phyloP scores from a whole-genome alignment of 345 rosid species.

The Pugionium dolabratum region DNA sequence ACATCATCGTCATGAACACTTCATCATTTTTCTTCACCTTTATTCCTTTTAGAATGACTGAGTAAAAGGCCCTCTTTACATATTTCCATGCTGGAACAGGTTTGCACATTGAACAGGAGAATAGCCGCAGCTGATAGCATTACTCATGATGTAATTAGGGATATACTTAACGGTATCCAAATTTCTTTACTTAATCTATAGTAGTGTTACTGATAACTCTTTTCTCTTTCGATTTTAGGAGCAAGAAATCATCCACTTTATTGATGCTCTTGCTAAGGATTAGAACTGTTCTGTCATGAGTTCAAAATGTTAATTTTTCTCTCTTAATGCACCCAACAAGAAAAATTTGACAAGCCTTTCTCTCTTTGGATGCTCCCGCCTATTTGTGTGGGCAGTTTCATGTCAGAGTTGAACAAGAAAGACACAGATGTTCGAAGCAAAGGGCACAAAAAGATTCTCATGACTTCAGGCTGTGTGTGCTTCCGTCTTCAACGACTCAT shows the following conservation, averaged over 20 bases:
- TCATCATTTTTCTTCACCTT: background rate
- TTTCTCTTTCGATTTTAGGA: conserved; percentile 46
- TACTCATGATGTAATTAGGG: conserved; percentile 94
- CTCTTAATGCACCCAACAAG: background rate
- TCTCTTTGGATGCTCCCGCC: conserved; percentile 3
- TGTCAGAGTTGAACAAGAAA: conserved; percentile 58
- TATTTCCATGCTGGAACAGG: conserved; percentile 46
- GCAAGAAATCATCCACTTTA: conserved; percentile 61
- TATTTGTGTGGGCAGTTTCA: conserved; percentile 48
- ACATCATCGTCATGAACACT: too few species aligned
- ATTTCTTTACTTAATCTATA: conserved; percentile 14
- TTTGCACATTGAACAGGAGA: conserved; percentile 68
- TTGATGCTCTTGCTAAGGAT: conserved; percentile 60
- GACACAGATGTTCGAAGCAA: conserved; percentile 52
- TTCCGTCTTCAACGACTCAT: conserved; percentile 32
- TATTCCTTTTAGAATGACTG: conserved; percentile 22
- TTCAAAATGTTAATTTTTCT: conserved; percentile 4
- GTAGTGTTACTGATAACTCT: conserved; percentile 4
- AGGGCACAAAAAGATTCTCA: conserved; percentile 4
- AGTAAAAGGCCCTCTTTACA: conserved; percentile 1
- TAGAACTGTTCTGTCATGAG: background rate
- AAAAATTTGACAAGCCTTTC: background rate
- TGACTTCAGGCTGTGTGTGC: conserved; percentile 16
- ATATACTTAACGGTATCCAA: conserved; percentile 21
- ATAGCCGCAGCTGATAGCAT: conserved; percentile 94